Evolutionary conservation across 495 filamentous ascomycete species (phyloP).

Genomic region (Aspergillus cristatus): DNA sequence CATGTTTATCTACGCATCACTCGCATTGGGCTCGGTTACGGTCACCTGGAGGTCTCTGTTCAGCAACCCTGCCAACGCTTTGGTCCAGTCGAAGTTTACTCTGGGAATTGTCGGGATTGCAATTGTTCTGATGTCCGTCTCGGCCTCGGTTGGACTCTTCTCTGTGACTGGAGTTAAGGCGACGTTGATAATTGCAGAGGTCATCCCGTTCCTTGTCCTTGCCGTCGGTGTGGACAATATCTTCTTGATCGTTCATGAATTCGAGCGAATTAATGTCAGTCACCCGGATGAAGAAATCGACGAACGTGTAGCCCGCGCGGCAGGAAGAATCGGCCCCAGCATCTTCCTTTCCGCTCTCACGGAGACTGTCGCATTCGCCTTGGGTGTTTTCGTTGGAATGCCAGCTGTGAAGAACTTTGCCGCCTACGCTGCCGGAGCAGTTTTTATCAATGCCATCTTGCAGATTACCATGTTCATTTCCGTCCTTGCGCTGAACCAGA

Average conservation of each 20-base stretch:
- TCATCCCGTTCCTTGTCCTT: conserved; percentile 93
- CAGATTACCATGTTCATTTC: conserved; percentile 96
- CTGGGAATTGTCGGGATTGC: conserved; percentile 85
- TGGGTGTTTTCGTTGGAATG: conserved; percentile 95
- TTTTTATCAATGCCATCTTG: conserved; percentile 89
- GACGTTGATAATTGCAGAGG: conserved; percentile 94
- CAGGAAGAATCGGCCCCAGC: conserved; percentile 91
- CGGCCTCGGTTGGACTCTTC: conserved; percentile 86
- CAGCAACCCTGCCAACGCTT: conserved; percentile 66
- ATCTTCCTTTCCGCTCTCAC: conserved; percentile 92
- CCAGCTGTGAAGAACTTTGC: conserved; percentile 96
- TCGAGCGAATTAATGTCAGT: conserved; percentile 86
- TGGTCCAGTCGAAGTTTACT: conserved; percentile 94
- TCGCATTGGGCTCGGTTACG: conserved; percentile 83
- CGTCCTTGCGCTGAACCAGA: conserved; percentile 83
- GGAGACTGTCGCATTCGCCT: conserved; percentile 83
- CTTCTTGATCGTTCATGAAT: conserved; percentile 96
- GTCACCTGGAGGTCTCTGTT: conserved; percentile 65
- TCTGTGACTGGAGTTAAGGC: conserved; percentile 83
- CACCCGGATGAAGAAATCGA: conserved; percentile 82
- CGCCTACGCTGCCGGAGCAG: conserved; percentile 89
- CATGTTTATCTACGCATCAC: conserved; percentile 95
- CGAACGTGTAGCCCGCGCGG: conserved; percentile 68
- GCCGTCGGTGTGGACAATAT: conserved; percentile 98
- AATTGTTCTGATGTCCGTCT: conserved; percentile 96